Percentiles rank a stretch among this genome's conserved stretches.
Evolutionary conservation across 2,329 filamentous ascomycete species (phyloP).

Genomic region (Venturia asperata): DNA sequence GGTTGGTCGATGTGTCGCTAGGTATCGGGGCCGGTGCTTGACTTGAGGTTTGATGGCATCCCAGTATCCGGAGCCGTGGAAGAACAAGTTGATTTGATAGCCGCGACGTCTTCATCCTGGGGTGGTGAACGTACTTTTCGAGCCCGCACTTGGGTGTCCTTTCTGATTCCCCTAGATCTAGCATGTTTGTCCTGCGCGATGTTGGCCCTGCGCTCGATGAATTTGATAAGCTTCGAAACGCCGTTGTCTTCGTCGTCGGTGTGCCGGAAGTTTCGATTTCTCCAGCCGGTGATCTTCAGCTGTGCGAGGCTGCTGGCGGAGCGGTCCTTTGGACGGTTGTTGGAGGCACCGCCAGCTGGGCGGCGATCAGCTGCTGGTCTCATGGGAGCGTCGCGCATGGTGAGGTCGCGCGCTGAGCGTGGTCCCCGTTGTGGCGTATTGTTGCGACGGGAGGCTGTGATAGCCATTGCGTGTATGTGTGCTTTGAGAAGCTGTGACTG

Average conservation of each 20-base stretch:
- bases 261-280: background rate
- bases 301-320: conserved; percentile 8
- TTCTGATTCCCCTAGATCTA: conserved; percentile 6
- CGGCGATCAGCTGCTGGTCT: background rate
- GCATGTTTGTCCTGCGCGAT: conserved; percentile 13
- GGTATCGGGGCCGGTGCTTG: background rate
- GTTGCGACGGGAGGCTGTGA: background rate
- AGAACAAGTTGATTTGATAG: conserved; percentile 13
- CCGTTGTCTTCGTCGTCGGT: conserved; percentile 9
- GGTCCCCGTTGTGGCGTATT: conserved; percentile 1
- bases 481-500: background rate
- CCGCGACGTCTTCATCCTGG: conserved; percentile 10
- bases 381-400: conserved; percentile 13
- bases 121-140: conserved; percentile 16
- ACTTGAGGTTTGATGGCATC: conserved; percentile 10
- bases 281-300: conserved; percentile 21
- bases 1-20: conserved; percentile 2
- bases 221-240: conserved; percentile 11
- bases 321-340: background rate
- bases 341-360: background rate
- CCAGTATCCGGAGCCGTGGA: conserved; percentile 17
- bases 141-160: conserved; percentile 3
- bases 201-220: conserved; percentile 10
- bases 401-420: conserved; percentile 7
- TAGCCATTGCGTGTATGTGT: background rate